Percentiles rank a stretch among this genome's conserved stretches.
Conservation (phyloP, 345 rosid species). For the Sapria himalayana region DNA sequence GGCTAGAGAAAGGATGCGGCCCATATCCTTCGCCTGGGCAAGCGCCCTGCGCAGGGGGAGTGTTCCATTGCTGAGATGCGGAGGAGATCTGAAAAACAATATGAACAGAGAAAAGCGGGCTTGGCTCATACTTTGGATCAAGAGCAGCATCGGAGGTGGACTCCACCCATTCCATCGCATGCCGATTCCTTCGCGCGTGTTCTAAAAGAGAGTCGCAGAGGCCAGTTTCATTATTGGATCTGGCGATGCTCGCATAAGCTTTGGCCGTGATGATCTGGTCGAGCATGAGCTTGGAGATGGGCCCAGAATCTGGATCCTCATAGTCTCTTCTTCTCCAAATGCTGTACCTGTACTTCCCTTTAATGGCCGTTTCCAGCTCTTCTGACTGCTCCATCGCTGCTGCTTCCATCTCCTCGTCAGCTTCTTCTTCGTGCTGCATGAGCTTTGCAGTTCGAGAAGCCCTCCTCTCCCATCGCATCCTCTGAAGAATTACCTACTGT, state of each 20-base stretch:
- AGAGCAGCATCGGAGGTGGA: conserved; percentile 73
- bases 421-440: conserved; percentile 34
- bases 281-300: conserved; percentile 71
- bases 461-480: conserved; percentile 39
- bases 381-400: conserved; percentile 41
- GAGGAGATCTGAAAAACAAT: too few species aligned
- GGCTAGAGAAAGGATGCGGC: conserved; percentile 62
- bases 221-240: conserved; percentile 31
- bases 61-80: conserved; percentile 5
- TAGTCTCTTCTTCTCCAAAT: conserved; percentile 91
- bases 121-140: conserved; percentile 59
- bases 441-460: conserved; percentile 40
- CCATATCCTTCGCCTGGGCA: conserved; percentile 74
- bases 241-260: conserved; percentile 81
- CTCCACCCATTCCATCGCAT: conserved; percentile 49
- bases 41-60: conserved; percentile 39
- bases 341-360: conserved; percentile 71
- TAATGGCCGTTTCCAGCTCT: conserved; percentile 29
- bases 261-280: conserved; percentile 95
- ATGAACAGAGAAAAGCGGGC: conserved; percentile 8
- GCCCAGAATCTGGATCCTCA: conserved; percentile 65
- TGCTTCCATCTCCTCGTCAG: conserved; percentile 30
- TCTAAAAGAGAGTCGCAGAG: conserved; percentile 44
- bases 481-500: conserved; percentile 20
- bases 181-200: conserved; percentile 36